A percentile compares a stretch with the other conserved stretches of the same genome.
These are phyloP conservation scores for Globisporangium spiculum DNA, from an alignment of 352 stramenopile genomes.

Conservation along the genomic window DNA sequence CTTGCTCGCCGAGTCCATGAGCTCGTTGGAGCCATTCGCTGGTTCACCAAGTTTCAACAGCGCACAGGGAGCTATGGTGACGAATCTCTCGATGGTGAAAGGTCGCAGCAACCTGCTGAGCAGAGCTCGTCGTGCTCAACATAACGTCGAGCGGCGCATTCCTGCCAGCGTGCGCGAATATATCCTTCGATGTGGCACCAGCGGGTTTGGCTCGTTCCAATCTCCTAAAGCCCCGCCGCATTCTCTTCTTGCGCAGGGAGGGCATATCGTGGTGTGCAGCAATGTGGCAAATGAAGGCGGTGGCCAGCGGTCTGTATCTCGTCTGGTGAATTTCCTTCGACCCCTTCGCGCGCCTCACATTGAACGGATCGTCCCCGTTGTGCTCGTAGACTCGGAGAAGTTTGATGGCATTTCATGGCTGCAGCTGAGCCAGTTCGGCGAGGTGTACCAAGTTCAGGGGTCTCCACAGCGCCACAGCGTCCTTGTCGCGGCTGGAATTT, in stretches of 20 bases:
- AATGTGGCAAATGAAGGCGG: conserved; percentile 64
- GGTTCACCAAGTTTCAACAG: conserved; percentile 19
- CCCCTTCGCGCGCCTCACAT: conserved; percentile 73
- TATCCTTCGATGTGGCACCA: conserved; percentile 41
- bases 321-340: conserved; percentile 73
- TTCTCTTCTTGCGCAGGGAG: conserved; percentile 40
- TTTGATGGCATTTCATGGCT: conserved; percentile 74
- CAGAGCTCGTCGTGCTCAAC: conserved; percentile 56
- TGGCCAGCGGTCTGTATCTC: conserved; percentile 52
- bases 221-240: conserved; percentile 39
- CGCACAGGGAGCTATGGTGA: conserved; percentile 21
- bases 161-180: conserved; percentile 58
- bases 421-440: conserved; percentile 56
- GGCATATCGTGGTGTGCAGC: conserved; percentile 83
- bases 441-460: conserved; percentile 79
- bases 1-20: conserved; percentile 73
- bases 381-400: conserved; percentile 68
- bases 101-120: conserved; percentile 44
- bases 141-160: conserved; percentile 70
- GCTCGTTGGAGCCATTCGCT: conserved; percentile 45
- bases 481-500: conserved; percentile 71
- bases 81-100: conserved; percentile 31
- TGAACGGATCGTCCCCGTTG: conserved; percentile 55
- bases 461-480: conserved; percentile 73
- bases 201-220: conserved; percentile 27